These are phyloP conservation scores for Trichoderma arundinaceum DNA, from an alignment of 2,329 filamentous ascomycete species.

Conservation along the genomic window DNA sequence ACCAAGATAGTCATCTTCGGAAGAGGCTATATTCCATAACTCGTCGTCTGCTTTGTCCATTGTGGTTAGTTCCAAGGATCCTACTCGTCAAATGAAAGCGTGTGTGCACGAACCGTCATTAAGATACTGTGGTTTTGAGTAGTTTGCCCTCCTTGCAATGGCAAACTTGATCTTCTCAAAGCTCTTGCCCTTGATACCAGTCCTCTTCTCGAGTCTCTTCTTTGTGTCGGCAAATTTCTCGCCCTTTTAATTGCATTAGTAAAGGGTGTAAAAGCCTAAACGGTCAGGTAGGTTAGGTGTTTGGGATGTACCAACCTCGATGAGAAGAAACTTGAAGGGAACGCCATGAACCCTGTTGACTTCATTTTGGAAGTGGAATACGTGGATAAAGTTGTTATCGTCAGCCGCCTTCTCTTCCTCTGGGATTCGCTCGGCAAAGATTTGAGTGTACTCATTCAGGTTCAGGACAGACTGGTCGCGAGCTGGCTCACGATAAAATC, in stretches of 20 bases:
- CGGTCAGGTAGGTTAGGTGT: neutral
- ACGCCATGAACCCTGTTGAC: constrained; percentile 82
- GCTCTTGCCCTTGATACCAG: constrained; percentile 94
- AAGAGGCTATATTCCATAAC: constrained; percentile 57
- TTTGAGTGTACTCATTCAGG: constrained; percentile 82
- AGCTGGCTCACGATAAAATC: constrained; percentile 79
- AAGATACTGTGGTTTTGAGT: constrained; percentile 80
- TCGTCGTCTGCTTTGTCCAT: constrained; percentile 59
- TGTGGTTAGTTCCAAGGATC: neutral
- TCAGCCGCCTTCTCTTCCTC: constrained; percentile 69
- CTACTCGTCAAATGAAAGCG: neutral
- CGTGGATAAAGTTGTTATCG: constrained; percentile 69
- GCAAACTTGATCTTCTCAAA: constrained; percentile 99
- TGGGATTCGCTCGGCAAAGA: constrained; percentile 82
- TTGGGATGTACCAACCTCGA: constrained; percentile 62
- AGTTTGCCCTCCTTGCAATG: constrained; percentile 72
- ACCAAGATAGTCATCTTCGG: constrained; percentile 67
- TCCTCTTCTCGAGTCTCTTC: constrained; percentile 89
- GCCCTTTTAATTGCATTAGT: constrained; percentile 55
- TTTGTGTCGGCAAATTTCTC: constrained; percentile 91
- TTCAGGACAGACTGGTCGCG: constrained; percentile 75
- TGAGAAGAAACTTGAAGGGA: constrained; percentile 87
- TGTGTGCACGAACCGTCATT: constrained; percentile 69
- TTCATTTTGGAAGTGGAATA: constrained; percentile 93
- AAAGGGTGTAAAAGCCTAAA: neutral